Evolutionary conservation across 495 filamentous ascomycete genomes (phyloP), one percentile per base, ranked within the genome.

Genomic region (Podospora pseudocomata): DNA sequence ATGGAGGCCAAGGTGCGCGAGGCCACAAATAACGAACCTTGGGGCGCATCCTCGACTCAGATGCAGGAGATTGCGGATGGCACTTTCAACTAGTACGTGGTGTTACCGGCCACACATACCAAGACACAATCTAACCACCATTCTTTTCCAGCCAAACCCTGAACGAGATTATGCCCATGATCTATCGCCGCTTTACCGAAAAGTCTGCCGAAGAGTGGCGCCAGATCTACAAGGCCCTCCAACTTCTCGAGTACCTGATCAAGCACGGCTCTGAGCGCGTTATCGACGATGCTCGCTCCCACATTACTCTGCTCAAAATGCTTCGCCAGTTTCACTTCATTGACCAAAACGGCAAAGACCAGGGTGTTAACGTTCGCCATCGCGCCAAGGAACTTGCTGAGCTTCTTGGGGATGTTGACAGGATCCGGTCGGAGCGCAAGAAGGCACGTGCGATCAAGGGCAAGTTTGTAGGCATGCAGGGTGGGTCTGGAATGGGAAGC

Each of bases 141-240:
- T 16, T 18, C 61, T 66, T 60, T 27, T 54, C 44, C 73, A 99
- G 95, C 76, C 93, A 97, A 88, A 85, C 93, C 55, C 90, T 99
- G 44, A 98, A 97, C 77, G 95, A 99, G 79, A 98, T 99, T 76
- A 99, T 99, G 95, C 95, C 95, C 60, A 92, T 99, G 92, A 97
- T 99, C 72, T 99, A 99, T 83, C 96, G 96, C 75, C 90, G 95
- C 60, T 99, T 99, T 75, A 99, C 95, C 65, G 95, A 99, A 76
- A 99, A 99, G 81, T 85, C 92, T 20, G 93, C 96, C 58, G 95
- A 99, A 76, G 95, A 99, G 79, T 99, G 95, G 95, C 88, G 96
- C 70, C 95, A 99, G 78, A 99, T 98, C 68, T 99, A 98, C 84
- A 99, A 99, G 85, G 88, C 88, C 61, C 90, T 99, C 23, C 95